Conservation (phyloP, 495 filamentous ascomycete species). For the Podospora pseudocomata region DNA sequence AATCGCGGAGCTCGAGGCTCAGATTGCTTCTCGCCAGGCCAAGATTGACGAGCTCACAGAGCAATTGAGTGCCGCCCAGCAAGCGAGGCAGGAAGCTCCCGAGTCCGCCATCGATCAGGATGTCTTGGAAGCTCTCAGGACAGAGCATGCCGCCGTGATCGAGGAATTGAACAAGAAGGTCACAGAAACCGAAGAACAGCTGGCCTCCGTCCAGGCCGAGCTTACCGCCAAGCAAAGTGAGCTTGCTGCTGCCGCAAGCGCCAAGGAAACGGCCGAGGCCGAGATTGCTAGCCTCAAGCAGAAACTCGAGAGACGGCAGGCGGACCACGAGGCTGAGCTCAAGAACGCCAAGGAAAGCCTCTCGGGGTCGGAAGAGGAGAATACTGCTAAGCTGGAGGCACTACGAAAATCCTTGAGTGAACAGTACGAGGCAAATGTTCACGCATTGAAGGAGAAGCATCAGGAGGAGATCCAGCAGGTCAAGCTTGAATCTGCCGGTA, state of each 20-base stretch:
- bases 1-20: conserved; percentile 46
- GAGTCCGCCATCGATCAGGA: conserved; percentile 34
- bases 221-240: conserved; percentile 37
- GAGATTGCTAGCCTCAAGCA: conserved; percentile 42
- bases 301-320: conserved; percentile 40
- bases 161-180: conserved; percentile 41
- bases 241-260: conserved; percentile 32
- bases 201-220: conserved; percentile 39
- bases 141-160: conserved; percentile 46
- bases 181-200: conserved; percentile 41
- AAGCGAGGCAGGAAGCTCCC: conserved; percentile 15
- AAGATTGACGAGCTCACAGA: conserved; percentile 42
- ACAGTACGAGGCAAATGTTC: conserved; percentile 38
- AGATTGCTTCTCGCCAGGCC: conserved; percentile 44
- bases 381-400: conserved; percentile 39
- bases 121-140: conserved; percentile 43
- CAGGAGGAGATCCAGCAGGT: conserved; percentile 39
- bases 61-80: conserved; percentile 32
- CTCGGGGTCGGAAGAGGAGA: conserved; percentile 35
- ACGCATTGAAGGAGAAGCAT: conserved; percentile 42
- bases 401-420: conserved; percentile 41
- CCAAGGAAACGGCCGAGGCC: conserved; percentile 38
- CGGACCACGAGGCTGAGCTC: conserved; percentile 36
- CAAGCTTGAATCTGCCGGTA: conserved; percentile 21
- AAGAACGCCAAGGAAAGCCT: conserved; percentile 34